Evolutionary conservation across 1,139 yeast genomes (phyloP), one percentile per base, ranked within the genome.

Genomic region (Geotrichum siamense): DNA sequence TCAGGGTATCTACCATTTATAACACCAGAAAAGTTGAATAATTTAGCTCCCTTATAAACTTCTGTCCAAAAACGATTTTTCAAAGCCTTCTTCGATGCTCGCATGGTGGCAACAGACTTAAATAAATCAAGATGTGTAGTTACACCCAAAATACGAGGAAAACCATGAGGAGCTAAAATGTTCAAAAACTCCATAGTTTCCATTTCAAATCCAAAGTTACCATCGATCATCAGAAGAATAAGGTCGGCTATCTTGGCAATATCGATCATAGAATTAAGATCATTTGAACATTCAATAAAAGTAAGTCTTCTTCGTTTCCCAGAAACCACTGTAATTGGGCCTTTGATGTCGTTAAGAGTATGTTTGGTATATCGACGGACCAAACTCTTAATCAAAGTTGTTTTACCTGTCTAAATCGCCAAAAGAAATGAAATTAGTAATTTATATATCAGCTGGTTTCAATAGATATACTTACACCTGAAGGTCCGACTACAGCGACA

Each of bases 1-100:
- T 93, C 99, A 1, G 98, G 98, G 59, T 93, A 93, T 60, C 99
- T 77, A 37, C 98, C 98, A 60, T 93, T 93, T 44, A 93, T 76
- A 43, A 93, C 97, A 56, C 99, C 98, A 1, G 96, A 85, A 23
- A 93, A 71, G 60, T 91, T 89, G 61, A 93, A 93, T 33, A 93
- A 71, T 63, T 93, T 93, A 23, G 99, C 98, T 54, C 99, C 99
- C 62, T 84, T 94, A 62, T 93, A 93, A 37, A 93, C 97, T 67
- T 93, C 99, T 1, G 98, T 93, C 98, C 99, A 93, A 65, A 93
- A 86, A 61, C 99, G 74, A 60, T 85, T 87, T 67, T 93, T 93
- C 57, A 93, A 75, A 53, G 89, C 76, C 62, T 91, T 93, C 66
- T 93, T 93, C 1, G 96, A 78, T 0, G 94, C 85, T 60, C 97